Evolutionary conservation across 2,329 filamentous ascomycete genomes (phyloP), one percentile per base, ranked within the genome.

Genomic region (Mollisia scopiformis): DNA sequence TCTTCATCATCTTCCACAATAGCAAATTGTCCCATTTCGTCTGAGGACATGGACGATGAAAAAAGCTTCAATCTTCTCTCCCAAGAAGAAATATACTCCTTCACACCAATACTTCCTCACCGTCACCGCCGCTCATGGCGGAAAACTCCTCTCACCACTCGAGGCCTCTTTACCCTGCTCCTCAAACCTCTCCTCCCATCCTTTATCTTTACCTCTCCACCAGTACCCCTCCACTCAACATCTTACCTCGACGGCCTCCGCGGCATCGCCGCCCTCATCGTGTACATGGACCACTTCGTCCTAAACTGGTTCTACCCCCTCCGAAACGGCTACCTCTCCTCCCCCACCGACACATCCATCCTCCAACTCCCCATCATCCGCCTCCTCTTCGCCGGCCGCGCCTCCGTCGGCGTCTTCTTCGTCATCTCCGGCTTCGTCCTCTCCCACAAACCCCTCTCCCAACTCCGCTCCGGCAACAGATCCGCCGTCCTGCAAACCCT

Each of bases 401-500:
- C 78, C 14, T 77, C 77, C 73, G 79, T 82, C 2, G 75, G 78
- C 62, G 73, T 81, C 46, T 82, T 82, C 70, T 82, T 81, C 68
- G 74, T 81, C 61, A 78, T 82, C 25, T 81, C 79, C 1, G 79
- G 80, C 21, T 81, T 80, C 62, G 79, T 75, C 1, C 72, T 82
- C 28, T 75, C 76, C 2, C 73, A 75, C 62, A 77, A 77, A 59
- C 75, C 79, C 0, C 66, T 81, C n/a, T 69, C 72, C 31, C 68
- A 72, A 8, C 71, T 77, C 1, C 77, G 75, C 39, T 66, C 70
- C 6, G 69, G 73, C 33, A 67, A 77, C 31, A 64, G 68, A 37
- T 72, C 71, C 14, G 69, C 69, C 8, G 75, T 75, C 57, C 73
- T 74, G 52, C 65, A 71, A 1, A 72, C 74, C 1, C 71, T 82